Base-by-base conservation (phyloP, 2,329 filamentous ascomycete genomes). In the Lasiodiplodia hormozganensis region DNA sequence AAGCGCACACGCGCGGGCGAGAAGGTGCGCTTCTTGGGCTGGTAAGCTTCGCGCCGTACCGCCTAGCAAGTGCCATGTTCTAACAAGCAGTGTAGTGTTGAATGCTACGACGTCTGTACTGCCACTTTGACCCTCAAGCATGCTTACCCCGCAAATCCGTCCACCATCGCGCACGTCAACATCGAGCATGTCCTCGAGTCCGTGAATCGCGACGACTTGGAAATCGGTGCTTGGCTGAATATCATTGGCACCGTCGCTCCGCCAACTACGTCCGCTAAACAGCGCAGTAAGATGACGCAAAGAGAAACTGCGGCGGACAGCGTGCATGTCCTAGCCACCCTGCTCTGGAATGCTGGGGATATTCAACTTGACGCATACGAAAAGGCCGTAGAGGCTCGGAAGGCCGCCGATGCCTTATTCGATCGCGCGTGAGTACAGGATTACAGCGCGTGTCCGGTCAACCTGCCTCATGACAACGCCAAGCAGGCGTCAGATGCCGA, bases 1-100 rank as follows among this genome's bases (percentile, higher is more conserved):
- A 81, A 82, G 1, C 76, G 82, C 68, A 82, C 85, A 57, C 79
- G 80, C 25, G 70, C 76, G 4, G 87, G 87, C n/a, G 87, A 89
- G n/a, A 98, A 98, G 82, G 90, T 97, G 70, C 90, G 95, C 70
- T 97, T 98, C 79, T 81, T 98, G 62, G 94, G 93, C 79, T 97
- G 94, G 95, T 97, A 85, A 82, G 89, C 81, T 51, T 36, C 68
- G 28, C 47, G 56, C 34, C 54, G 31, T 8, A 34, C 31, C 8
- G 31, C 70, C 70, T 47, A 70, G 49, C 31, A 62, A 65, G 18
- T 10, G 16, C 53, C 40, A 51, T 54, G 74, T 68, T 43, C 40
- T 62, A 5, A 62, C 23, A 18, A 21, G 14, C 58, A 16, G 8
- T 40, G 47, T 75, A 91, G 89, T 74, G 86, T 92, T 40, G 84